phyloP scores from a whole-genome alignment of 2,329 filamentous ascomycete genomes.

The Phialemoniopsis sp. region DNA sequence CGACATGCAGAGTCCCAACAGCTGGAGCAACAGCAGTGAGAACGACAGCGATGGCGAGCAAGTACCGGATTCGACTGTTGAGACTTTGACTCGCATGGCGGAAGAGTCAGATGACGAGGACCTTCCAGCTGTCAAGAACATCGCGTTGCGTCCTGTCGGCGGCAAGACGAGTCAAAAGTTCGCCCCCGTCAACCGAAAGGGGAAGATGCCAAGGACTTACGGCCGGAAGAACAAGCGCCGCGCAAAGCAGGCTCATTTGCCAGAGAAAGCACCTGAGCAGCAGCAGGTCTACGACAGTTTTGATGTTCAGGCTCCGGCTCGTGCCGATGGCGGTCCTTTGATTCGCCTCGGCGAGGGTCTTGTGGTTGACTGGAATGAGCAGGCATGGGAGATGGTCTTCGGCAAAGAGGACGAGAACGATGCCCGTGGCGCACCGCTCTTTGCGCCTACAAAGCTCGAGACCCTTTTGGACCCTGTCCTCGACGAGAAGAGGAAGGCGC shows the following conservation, averaged over 20 bases:
- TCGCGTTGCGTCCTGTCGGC: neutral
- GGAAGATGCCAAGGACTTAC: constrained; percentile 27
- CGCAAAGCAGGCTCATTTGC: constrained; percentile 35
- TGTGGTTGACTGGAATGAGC: constrained; percentile 77
- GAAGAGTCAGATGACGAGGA: constrained; percentile 56
- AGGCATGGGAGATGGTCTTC: constrained; percentile 71
- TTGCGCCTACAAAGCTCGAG: constrained; percentile 36
- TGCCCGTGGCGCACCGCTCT: constrained; percentile 57
- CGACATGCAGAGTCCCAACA: constrained; percentile 41
- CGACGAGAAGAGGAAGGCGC: constrained; percentile 55
- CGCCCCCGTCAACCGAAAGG: too few relatives aligned
- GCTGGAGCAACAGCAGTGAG: constrained; percentile 43
- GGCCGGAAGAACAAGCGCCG: constrained; percentile 46
- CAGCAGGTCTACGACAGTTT: constrained; percentile 21
- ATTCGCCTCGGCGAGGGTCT: constrained; percentile 81
- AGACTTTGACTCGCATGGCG: constrained; percentile 46
- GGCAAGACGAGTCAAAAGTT: constrained; percentile 13
- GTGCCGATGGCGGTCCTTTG: constrained; percentile 53
- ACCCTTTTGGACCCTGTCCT: constrained; percentile 59
- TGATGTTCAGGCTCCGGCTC: constrained; percentile 14
- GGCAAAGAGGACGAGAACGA: constrained; percentile 39
- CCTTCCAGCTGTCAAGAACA: constrained; percentile 22
- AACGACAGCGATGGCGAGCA: constrained; percentile 52
- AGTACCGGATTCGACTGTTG: constrained; percentile 16
- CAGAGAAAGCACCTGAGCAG: constrained; percentile 20